phyloP scores from a whole-genome alignment of 768 basidiomycete genomes.

The Dacryopinax primogenitus region DNA sequence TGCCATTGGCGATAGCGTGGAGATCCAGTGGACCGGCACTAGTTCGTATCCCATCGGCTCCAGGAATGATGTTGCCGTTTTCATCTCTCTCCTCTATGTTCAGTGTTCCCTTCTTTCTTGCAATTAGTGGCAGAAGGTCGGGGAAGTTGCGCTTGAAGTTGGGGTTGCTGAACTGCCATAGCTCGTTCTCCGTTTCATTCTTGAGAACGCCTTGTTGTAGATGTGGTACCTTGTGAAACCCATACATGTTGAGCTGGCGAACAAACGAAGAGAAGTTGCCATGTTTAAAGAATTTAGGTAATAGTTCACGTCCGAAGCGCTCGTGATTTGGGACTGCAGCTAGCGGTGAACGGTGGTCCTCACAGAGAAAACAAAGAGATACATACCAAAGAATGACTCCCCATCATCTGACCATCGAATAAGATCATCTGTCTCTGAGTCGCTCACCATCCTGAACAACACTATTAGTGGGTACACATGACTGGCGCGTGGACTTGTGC shows the following conservation, averaged over 20 bases:
- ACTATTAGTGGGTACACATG: conserved; percentile 14
- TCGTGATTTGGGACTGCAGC: conserved; percentile 75
- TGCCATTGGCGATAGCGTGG: conserved; percentile 64
- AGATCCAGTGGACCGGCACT: conserved; percentile 48
- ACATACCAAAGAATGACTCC: conserved; percentile 78
- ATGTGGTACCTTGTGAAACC: conserved; percentile 90
- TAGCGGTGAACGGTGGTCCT: neutral
- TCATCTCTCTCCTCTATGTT: conserved; percentile 7
- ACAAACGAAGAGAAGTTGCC: conserved; percentile 89
- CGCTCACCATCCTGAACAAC: conserved; percentile 71
- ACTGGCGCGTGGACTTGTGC: conserved; percentile 21
- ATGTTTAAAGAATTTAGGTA: conserved; percentile 96
- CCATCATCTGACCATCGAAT: conserved; percentile 88
- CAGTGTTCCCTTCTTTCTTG: conserved; percentile 53
- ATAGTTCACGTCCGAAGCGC: conserved; percentile 74
- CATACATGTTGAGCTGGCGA: conserved; percentile 90
- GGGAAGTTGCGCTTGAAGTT: conserved; percentile 83
- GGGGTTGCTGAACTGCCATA: conserved; percentile 84
- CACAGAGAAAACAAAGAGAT: conserved; percentile 12
- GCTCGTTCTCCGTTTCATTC: conserved; percentile 65
- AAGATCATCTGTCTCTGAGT: conserved; percentile 63
- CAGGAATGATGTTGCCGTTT: neutral
- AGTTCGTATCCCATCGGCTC: conserved; percentile 6
- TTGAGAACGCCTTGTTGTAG: conserved; percentile 87
- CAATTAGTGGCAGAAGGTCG: conserved; percentile 74